These are phyloP conservation scores for Lophiostoma macrostomum DNA, from an alignment of 495 filamentous ascomycete genomes.

Conservation along the genomic window DNA sequence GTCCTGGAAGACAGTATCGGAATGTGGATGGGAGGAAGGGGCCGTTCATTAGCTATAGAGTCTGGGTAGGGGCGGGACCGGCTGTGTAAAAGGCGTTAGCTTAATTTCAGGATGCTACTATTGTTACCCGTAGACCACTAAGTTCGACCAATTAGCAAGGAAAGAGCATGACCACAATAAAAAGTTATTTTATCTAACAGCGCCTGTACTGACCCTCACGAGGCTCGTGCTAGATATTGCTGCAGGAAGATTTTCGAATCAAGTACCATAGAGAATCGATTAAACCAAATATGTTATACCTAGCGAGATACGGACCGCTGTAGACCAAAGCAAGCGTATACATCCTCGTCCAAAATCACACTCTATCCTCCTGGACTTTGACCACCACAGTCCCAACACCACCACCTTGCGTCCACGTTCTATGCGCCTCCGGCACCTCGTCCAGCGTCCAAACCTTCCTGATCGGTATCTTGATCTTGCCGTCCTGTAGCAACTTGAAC, in stretches of 20 bases:
- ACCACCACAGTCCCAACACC: slow-evolving; percentile 44
- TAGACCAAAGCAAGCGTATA: not conserved
- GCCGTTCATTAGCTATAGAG: slow-evolving; percentile 30
- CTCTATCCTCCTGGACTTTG: slow-evolving; percentile 21
- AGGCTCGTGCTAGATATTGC: no score
- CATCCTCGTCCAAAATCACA: not conserved
- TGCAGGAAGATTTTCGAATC: no score
- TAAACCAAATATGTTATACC: no score
- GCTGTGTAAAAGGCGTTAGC: slow-evolving; percentile 9
- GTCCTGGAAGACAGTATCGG: slow-evolving; percentile 28
- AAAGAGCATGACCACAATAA: no score
- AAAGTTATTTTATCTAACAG: no score
- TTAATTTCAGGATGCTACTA: slow-evolving; percentile 1
- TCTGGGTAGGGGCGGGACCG: slow-evolving; percentile 34
- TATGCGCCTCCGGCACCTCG: slow-evolving; percentile 44
- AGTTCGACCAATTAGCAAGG: no score
- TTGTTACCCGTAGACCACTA: slow-evolving; percentile 13
- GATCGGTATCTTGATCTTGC: slow-evolving; percentile 43
- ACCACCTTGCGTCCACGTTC: slow-evolving; percentile 38
- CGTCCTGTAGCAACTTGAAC: slow-evolving; percentile 38
- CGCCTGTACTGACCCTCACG: no score
- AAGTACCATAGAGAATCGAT: no score
- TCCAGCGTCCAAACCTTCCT: slow-evolving; percentile 45
- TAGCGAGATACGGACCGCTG: no score
- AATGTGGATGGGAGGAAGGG: slow-evolving; percentile 33